Conservation (phyloP, 225 moss, liverwort and hornwort species). For the Pseudisothecium myosuroides region DNA sequence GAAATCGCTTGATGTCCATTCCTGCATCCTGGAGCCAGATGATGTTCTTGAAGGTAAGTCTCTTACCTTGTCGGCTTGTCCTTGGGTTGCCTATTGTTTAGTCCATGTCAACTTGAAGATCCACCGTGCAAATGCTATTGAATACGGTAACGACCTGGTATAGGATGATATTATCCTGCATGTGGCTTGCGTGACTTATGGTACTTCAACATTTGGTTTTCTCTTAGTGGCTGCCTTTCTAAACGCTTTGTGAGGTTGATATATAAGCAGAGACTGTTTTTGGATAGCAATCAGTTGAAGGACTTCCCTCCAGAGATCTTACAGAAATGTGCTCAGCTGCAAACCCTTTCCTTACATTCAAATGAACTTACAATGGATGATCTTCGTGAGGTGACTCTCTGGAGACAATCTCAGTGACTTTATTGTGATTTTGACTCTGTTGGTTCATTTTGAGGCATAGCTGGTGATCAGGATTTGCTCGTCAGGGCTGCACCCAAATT, state of each 20-base stretch:
- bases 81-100: not conserved
- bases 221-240: not conserved
- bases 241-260: not conserved
- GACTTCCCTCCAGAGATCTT: slow-evolving; percentile 71
- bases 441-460: not conserved
- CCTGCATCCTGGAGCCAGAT: slow-evolving; percentile 61
- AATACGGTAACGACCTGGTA: not conserved
- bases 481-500: not conserved
- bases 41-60: slow-evolving; percentile 50
- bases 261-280: slow-evolving; percentile 49
- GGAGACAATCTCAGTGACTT: not conserved
- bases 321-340: slow-evolving; percentile 67
- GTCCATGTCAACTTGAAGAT: not conserved
- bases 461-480: not conserved
- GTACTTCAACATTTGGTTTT: not conserved
- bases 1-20: slow-evolving; percentile 54
- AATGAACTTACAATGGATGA: slow-evolving; percentile 88
- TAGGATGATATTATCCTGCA: not conserved
- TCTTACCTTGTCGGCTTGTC: not conserved
- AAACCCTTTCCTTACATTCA: slow-evolving; percentile 80
- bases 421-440: not conserved
- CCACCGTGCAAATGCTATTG: not conserved
- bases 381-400: slow-evolving; percentile 65
- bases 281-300: slow-evolving; percentile 85
- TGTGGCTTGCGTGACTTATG: not conserved